Evolutionary conservation across 202 grass and related monocot species (phyloP).

Genomic region (Zizania palustris): DNA sequence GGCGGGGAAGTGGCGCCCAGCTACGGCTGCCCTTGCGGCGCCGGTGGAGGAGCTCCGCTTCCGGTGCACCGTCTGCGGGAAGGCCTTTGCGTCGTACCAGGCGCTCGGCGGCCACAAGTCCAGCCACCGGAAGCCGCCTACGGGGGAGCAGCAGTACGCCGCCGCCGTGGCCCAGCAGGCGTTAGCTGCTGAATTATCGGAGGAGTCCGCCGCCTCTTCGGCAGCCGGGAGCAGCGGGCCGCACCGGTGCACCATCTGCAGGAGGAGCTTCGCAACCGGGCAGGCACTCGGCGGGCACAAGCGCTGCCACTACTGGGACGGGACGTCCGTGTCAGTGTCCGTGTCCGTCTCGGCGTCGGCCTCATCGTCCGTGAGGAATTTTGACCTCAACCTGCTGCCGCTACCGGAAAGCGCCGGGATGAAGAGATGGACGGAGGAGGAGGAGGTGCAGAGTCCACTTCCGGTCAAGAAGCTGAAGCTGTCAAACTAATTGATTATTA

Average conservation of each 20-base stretch:
- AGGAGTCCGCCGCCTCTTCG: conserved; percentile 5
- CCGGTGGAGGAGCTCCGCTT: conserved; percentile 54
- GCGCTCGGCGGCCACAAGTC: conserved; percentile 97
- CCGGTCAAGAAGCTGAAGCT: too few species aligned
- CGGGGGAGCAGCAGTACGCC: background rate
- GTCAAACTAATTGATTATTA: too few species aligned
- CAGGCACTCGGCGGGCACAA: conserved; percentile 82
- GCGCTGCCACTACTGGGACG: conserved; percentile 86
- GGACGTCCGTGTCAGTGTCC: conserved; percentile 46
- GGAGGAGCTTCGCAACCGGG: conserved; percentile 64
- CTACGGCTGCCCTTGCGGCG: background rate
- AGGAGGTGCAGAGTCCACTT: too few species aligned
- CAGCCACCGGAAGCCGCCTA: conserved; percentile 74
- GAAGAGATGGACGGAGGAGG: too few species aligned
- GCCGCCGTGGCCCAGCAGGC: background rate
- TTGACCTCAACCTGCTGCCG: too few species aligned
- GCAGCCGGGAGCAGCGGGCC: conserved; percentile 13
- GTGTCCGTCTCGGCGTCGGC: conserved; percentile 36
- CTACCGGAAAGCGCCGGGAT: too few species aligned
- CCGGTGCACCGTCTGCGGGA: conserved; percentile 79
- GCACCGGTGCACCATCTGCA: conserved; percentile 86
- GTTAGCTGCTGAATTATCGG: background rate
- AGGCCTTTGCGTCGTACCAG: conserved; percentile 87
- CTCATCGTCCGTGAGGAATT: background rate
- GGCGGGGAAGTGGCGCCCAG: background rate